Base-by-base conservation (phyloP, 176 grass and related monocot genomes). In the Urochloa ruziziensis region DNA sequence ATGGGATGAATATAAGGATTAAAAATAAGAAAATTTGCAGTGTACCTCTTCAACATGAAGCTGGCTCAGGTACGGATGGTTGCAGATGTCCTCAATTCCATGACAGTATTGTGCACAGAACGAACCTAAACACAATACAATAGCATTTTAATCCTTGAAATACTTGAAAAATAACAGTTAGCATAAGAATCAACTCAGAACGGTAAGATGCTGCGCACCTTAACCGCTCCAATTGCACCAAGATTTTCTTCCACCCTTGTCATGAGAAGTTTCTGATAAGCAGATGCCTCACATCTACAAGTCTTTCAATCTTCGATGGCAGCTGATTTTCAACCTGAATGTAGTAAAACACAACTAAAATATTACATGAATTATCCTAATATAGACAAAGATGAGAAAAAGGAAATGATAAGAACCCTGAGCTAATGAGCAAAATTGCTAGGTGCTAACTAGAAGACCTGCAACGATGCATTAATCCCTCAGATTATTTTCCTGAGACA, bases 251-350 rank as follows among this genome's bases (percentile, higher is more conserved):
- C 96, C 73, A 99, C 96, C 64, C 96, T 93, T 87, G 86, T 92
- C 85, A 99, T 99, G 46, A 99, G 82, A 85, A 99, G 96, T 82
- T 99, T 99, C 82, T 99, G 96, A 86, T 99, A 99, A 83, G 96
- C 87, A 88, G 96, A 99, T 85, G 96, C 78, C 88, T 96, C 93
- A 33, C 96, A 99, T 85, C 96, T 81, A 99, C 86, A 85, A 99
- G 96, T 70, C 96, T 92, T 83, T 96, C 96, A 73, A 91, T 99
- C 81, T 99, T 99, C 69, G 81, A 91, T 28, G 96, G 96, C 88
- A 99, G 91, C 77, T 99, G 6, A 86, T 94, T 99, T 88, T 99
- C 96, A 57, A 99, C 96, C 96, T 99, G 85, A 30, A 70, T 27
- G 52, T 70, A 75, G 35, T 16, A 69, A 88, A 87, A 88, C 40